A percentile compares a stretch with the other conserved stretches of the same genome.
These are phyloP conservation scores for Rosa hybrid DNA, from an alignment of 331 rosid genomes.

Conservation along the genomic window DNA sequence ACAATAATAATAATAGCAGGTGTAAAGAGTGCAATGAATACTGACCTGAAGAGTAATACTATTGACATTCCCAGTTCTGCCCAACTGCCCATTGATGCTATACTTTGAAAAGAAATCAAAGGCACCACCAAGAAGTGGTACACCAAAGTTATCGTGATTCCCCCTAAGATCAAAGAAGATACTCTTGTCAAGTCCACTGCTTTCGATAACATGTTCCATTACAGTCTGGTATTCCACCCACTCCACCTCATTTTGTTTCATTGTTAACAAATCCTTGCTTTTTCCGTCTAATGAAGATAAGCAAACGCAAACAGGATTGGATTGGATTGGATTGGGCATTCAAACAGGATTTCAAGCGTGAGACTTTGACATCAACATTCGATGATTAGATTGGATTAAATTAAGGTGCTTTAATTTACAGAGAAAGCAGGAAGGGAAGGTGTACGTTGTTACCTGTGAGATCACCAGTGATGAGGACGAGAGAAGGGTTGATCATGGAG, in stretches of 20 bases:
- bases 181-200: slow-evolving; percentile 64
- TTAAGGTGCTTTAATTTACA: too few relatives aligned
- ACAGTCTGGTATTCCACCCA: slow-evolving; percentile 72
- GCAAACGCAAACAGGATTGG: neutral
- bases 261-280: slow-evolving; percentile 82
- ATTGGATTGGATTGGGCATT: too few relatives aligned
- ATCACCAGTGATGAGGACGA: slow-evolving; percentile 92
- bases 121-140: slow-evolving; percentile 67
- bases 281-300: slow-evolving; percentile 61
- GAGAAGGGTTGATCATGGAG: slow-evolving; percentile 80
- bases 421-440: too few relatives aligned
- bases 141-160: slow-evolving; percentile 90
- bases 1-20: neutral
- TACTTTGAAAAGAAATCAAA: slow-evolving; percentile 80
- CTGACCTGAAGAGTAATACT: slow-evolving; percentile 85
- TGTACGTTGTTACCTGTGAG: slow-evolving; percentile 61
- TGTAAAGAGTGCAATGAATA: neutral
- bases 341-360: too few relatives aligned
- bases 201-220: slow-evolving; percentile 63
- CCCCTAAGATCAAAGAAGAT: slow-evolving; percentile 85
- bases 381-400: too few relatives aligned
- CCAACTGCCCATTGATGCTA: slow-evolving; percentile 78
- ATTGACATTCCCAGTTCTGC: slow-evolving; percentile 56
- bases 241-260: slow-evolving; percentile 86
- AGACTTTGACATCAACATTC: too few relatives aligned